Evolutionary conservation across 208 protist genomes (phyloP), one percentile per base, ranked within the genome.

Genomic region (Leishmania aethiopica): DNA sequence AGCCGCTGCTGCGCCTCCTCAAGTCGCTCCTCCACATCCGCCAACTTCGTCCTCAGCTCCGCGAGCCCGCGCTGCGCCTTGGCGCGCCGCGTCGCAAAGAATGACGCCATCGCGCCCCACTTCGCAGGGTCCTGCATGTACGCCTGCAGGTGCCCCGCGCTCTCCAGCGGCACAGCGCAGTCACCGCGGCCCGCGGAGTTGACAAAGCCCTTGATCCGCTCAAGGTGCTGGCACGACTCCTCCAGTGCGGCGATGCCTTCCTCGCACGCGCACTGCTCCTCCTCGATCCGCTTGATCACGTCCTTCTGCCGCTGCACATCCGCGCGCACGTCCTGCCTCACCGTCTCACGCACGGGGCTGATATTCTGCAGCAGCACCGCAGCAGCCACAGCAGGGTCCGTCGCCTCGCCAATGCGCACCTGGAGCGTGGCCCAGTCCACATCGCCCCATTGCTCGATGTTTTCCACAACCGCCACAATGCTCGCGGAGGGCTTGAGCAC

Each of bases 341-440:
- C 78, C 7, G 55, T 70, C 42, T 86, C 83, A 55, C 77, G 78
- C 55, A 83, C 70, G 7, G 78, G 73, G 74, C 67, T 80, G 78
- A 86, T 86, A 64, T 86, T 86, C 79, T 83, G 78, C 62, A 86
- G 78, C 66, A 78, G 60, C 74, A 86, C 75, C 22, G 78, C 74
- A 7, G 71, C 53, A 17, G 83, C 83, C 53, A 86, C 78, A 11
- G 42, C 71, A 3, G 71, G 79, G 13, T 80, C 75, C 4, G 84
- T 87, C 49, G 73, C 51, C 51, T n/a, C 74, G 32, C 74, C 59
- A 10, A 87, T 25, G 37, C 84, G 79, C 45, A 93, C 79, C 79
- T 88, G 89, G 66, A 93, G 76, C 49, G 89, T 93, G 55, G 66
- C 77, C 75, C 75, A 79, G 66, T 87, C 83, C 17, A 86, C 72